These are phyloP conservation scores for Pistacia vera DNA, from an alignment of 345 rosid species.

Conservation along the genomic window DNA sequence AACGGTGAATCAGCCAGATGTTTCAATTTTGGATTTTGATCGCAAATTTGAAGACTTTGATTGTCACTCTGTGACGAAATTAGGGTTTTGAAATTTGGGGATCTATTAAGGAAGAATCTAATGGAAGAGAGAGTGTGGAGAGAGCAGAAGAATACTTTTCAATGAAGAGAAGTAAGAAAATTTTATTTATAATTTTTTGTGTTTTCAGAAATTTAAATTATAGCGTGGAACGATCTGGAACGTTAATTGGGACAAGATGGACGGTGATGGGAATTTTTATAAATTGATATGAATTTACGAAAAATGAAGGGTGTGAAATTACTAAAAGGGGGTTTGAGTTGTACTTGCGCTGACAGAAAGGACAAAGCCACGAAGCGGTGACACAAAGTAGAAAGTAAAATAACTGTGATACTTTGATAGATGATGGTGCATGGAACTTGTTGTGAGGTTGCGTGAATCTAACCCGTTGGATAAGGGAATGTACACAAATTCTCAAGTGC, in stretches of 20 bases:
- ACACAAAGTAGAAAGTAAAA: neutral
- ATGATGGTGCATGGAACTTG: neutral
- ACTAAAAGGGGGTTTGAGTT: conserved; percentile 9
- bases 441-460: neutral
- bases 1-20: neutral
- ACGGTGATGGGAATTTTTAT: conserved; percentile 13
- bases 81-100: conserved; percentile 18
- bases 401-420: neutral
- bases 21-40: neutral
- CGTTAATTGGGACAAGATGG: conserved; percentile 2
- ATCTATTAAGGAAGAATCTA: conserved; percentile 1
- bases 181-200: too few relatives aligned
- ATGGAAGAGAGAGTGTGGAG: neutral
- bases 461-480: neutral
- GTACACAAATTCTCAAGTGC: too few relatives aligned
- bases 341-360: neutral
- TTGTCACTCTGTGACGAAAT: neutral
- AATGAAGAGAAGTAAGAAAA: conserved; percentile 8
- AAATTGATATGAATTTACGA: neutral
- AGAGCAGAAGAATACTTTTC: neutral
- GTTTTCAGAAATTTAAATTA: neutral
- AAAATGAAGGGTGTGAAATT: neutral
- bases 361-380: neutral
- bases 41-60: neutral
- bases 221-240: neutral